Conservation (phyloP, 2,329 filamentous ascomycete genomes). For the Colletotrichum orchidophilum region DNA sequence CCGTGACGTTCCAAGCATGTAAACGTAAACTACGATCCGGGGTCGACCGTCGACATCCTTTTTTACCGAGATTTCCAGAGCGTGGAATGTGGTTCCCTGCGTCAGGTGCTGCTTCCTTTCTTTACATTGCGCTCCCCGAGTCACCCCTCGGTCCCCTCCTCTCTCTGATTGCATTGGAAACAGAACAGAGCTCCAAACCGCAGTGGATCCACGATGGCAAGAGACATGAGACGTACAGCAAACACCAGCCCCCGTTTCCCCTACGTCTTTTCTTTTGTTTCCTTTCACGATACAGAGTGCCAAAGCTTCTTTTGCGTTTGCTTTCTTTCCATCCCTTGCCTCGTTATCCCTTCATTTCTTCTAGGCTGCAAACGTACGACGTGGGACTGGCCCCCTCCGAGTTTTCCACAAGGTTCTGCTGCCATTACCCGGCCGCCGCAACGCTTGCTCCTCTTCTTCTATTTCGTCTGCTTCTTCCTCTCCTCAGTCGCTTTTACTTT, state of each 20-base stretch:
- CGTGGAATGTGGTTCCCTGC: slow-evolving; percentile 15
- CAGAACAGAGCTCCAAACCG: background rate
- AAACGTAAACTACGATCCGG: background rate
- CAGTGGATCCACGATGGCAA: slow-evolving; percentile 4
- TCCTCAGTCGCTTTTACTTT: background rate
- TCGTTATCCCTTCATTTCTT: background rate
- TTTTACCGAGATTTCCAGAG: background rate
- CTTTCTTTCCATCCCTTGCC: background rate
- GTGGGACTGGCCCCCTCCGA: background rate
- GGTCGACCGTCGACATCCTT: background rate
- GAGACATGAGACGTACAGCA: slow-evolving; percentile 1
- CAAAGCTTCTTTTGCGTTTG: background rate
- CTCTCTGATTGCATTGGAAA: background rate
- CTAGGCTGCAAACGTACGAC: background rate
- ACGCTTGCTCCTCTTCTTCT: too few relatives aligned
- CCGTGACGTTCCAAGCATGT: background rate
- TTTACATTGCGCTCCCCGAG: background rate
- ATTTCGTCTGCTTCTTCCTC: background rate
- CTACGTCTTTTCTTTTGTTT: background rate
- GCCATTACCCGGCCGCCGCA: background rate
- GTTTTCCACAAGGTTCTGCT: background rate
- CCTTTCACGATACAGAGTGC: background rate
- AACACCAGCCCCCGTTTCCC: slow-evolving; percentile 4
- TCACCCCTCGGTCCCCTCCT: background rate
- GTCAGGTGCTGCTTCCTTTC: background rate